A percentile compares a stretch with the other conserved stretches of the same genome.
These are phyloP conservation scores for Trichoderma breve DNA, from an alignment of 2,329 filamentous ascomycete genomes.

Conservation along the genomic window DNA sequence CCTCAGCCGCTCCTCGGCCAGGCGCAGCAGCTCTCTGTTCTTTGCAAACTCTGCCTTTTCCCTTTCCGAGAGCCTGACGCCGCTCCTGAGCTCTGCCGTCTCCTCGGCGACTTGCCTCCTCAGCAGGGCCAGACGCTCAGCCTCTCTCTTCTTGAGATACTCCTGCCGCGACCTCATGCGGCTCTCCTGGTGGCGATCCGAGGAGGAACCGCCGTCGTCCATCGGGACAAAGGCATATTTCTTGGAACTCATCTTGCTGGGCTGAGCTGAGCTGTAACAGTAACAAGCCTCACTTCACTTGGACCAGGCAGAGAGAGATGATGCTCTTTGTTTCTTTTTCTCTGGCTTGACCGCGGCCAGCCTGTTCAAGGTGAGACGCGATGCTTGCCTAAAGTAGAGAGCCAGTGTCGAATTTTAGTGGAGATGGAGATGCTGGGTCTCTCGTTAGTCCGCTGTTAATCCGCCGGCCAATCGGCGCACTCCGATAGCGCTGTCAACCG, in stretches of 20 bases:
- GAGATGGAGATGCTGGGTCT: not conserved
- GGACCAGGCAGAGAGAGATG: not conserved
- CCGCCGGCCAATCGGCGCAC: conserved; percentile 24
- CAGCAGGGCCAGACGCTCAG: conserved; percentile 80
- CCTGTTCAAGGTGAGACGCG: conserved; percentile 16
- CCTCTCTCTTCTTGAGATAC: conserved; percentile 89
- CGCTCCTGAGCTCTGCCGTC: conserved; percentile 73
- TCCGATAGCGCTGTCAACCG: conserved; percentile 25
- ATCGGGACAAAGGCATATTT: conserved; percentile 67
- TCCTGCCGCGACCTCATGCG: conserved; percentile 83
- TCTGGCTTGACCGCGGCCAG: not conserved
- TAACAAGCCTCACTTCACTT: not conserved
- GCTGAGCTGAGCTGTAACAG: not conserved
- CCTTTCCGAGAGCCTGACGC: conserved; percentile 68
- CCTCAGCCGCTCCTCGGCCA: conserved; percentile 78
- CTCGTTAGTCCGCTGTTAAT: conserved; percentile 19
- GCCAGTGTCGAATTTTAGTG: conserved; percentile 7
- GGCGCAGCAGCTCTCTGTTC: conserved; percentile 76
- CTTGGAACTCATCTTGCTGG: conserved; percentile 49
- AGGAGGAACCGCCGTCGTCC: conserved; percentile 55
- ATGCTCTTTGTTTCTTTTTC: not conserved
- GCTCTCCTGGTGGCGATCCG: conserved; percentile 34
- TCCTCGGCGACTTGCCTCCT: conserved; percentile 90
- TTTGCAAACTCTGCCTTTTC: conserved; percentile 88
- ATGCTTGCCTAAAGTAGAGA: conserved; percentile 10